Base-by-base conservation (phyloP, 257 asterid species). In the Lavandula angustifolia region DNA sequence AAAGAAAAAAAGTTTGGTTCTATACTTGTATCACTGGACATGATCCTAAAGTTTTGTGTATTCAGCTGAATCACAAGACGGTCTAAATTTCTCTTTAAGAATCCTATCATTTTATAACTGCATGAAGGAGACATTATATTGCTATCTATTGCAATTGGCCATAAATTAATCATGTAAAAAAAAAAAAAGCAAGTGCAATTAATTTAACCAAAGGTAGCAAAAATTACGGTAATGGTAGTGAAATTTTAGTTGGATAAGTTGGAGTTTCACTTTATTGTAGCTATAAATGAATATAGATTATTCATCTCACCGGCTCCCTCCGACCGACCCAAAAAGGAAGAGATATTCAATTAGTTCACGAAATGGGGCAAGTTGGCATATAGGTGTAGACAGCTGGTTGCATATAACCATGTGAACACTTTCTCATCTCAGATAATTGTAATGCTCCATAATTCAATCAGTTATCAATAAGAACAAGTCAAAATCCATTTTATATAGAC, bases 81-180 rank as follows among this genome's bases (percentile, higher is more conserved):
- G 57, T 56, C 54, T 34, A 32, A 40, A 64, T 5, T 41, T 16
- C 60, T 18, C 38, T 38, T 50, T 31, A 9, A 53, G 41, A 70
- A 6, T 16, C 61, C 11, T 6, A 13, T 14, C 48, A 29, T 49
- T 60, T 4, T 52, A 52, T 53, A 56, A 48, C 56, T 12, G 16
- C 31, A 53, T 61, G 18, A 41, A 54, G 53, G 63, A 64, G 16
- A 63, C 76, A 63, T 55, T 71, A 50, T 33, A 22, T 43, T 44
- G 7, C 31, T 4, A 40, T 46, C 48, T 65, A 49, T 8, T 53
- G 32, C 61, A 71, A 64, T 47, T 72, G 32, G 34, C 48, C 49
- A 62, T 56, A 47, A 64, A 62, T 32, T 35, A 56, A 34, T 16
- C 12, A 35, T 18, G 0, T 11, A 12, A 9, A 33, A n/a, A n/a